phyloP scores from a whole-genome alignment of 176 grass and related monocot species.

The Hyparrhenia diplandra region DNA sequence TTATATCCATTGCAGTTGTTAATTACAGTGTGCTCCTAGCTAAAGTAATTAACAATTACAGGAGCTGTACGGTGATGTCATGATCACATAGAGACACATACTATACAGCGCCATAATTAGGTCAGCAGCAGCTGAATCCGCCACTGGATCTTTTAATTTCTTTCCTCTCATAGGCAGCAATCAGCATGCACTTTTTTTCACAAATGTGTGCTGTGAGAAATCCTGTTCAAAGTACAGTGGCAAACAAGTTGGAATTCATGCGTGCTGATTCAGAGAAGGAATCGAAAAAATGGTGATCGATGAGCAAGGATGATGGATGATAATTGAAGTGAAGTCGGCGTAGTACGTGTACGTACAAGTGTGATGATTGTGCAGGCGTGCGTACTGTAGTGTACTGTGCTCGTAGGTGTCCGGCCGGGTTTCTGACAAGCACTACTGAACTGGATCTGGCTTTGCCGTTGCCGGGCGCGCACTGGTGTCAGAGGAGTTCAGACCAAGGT shows the following conservation, averaged over 20 bases:
- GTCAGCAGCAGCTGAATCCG: not conserved
- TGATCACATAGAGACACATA: conserved; percentile 21
- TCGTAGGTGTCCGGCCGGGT: not conserved
- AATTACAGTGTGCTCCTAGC: not conserved
- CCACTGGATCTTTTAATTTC: not conserved
- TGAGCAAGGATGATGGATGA: not conserved
- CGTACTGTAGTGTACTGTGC: not conserved
- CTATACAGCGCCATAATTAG: conserved; percentile 18
- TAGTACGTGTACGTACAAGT: no score
- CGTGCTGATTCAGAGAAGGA: not conserved
- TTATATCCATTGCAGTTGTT: not conserved
- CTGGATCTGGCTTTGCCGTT: conserved; percentile 15
- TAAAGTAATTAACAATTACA: not conserved
- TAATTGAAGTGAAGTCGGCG: not conserved
- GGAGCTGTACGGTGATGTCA: conserved; percentile 8
- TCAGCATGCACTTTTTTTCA: no score
- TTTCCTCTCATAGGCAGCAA: no score
- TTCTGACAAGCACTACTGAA: conserved; percentile 16
- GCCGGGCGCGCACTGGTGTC: conserved; percentile 5
- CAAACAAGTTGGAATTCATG: not conserved
- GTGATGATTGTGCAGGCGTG: not conserved
- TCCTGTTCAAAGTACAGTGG: no score
- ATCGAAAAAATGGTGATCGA: not conserved
- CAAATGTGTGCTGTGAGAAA: no score
- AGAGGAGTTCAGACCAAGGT: not conserved